A percentile compares a stretch with the other conserved stretches of the same genome.
Evolutionary conservation across 2,329 filamentous ascomycete genomes (phyloP).

Genomic region (Fusarium penzigii): DNA sequence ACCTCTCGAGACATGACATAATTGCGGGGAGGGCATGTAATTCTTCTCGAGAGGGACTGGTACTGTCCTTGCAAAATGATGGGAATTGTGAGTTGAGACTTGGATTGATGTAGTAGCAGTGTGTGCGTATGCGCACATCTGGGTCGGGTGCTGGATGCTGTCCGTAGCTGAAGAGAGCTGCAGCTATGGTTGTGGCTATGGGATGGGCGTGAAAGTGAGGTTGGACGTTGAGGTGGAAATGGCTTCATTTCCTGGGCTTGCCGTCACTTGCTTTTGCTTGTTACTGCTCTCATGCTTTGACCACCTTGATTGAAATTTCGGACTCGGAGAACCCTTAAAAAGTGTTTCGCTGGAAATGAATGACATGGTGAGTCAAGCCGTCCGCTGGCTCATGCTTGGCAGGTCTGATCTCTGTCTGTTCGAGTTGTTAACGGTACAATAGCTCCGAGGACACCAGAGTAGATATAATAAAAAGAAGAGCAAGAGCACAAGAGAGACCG

Average conservation of each 20-base stretch:
- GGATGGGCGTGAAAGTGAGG: neutral
- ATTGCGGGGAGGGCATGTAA: slow-evolving; percentile 37
- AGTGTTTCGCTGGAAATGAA: no score
- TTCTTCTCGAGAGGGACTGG: slow-evolving; percentile 19
- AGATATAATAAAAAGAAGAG: no score
- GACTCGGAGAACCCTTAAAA: neutral
- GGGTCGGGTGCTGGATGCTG: no score
- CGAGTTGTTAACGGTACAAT: neutral
- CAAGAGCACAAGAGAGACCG: neutral
- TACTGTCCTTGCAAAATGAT: neutral
- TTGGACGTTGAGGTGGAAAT: slow-evolving; percentile 14
- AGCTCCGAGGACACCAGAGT: neutral
- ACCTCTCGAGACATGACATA: slow-evolving; percentile 47
- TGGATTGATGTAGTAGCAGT: neutral
- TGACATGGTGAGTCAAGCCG: no score
- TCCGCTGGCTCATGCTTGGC: no score
- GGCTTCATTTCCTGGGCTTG: slow-evolving; percentile 15
- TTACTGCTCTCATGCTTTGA: slow-evolving; percentile 21
- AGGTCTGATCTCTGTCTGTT: no score
- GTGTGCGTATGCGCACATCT: no score
- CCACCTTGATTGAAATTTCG: slow-evolving; percentile 22
- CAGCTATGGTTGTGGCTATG: neutral
- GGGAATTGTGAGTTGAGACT: slow-evolving; percentile 14
- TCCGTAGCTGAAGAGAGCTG: no score
- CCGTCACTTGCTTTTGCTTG: slow-evolving; percentile 19